Evolutionary conservation across 495 filamentous ascomycete genomes (phyloP).

Genomic region (Penicillium atrosanguineum): DNA sequence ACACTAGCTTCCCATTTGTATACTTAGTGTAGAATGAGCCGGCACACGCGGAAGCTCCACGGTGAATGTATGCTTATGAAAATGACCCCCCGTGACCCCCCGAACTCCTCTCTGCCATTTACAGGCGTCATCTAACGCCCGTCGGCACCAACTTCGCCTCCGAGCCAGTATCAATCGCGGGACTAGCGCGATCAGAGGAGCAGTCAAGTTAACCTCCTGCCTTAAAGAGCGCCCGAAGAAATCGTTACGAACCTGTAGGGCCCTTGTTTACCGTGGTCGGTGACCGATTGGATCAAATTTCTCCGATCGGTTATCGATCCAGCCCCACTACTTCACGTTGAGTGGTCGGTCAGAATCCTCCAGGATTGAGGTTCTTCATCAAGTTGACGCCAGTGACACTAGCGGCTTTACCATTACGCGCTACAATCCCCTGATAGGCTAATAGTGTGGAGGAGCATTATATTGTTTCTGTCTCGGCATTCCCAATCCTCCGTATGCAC

Average conservation of each 20-base stretch:
- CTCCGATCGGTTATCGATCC: conserved; percentile 5
- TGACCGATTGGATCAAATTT: conserved; percentile 6
- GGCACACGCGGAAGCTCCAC: too few relatives aligned
- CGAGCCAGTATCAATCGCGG: not conserved
- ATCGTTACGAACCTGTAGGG: not conserved
- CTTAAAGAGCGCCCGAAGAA: conserved; percentile 4
- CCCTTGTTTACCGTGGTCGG: conserved; percentile 1
- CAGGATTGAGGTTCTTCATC: not conserved
- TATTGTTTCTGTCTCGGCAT: not conserved
- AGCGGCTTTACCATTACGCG: conserved; percentile 1
- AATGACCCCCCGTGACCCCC: not conserved
- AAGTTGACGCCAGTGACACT: not conserved
- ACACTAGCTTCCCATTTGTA: not conserved
- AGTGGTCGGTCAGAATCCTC: not conserved
- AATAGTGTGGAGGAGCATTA: not conserved
- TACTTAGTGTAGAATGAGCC: too few relatives aligned
- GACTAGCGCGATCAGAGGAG: not conserved
- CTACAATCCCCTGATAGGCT: conserved; percentile 8
- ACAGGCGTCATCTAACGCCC: not conserved
- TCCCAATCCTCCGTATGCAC: too few relatives aligned
- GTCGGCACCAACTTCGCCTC: not conserved
- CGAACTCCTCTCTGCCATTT: conserved; percentile 1
- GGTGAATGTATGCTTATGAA: not conserved
- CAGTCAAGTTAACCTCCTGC: not conserved
- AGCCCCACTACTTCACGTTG: not conserved